Evolutionary conservation across 1,139 yeast species (phyloP).

Genomic region (Protomyces inundatus): DNA sequence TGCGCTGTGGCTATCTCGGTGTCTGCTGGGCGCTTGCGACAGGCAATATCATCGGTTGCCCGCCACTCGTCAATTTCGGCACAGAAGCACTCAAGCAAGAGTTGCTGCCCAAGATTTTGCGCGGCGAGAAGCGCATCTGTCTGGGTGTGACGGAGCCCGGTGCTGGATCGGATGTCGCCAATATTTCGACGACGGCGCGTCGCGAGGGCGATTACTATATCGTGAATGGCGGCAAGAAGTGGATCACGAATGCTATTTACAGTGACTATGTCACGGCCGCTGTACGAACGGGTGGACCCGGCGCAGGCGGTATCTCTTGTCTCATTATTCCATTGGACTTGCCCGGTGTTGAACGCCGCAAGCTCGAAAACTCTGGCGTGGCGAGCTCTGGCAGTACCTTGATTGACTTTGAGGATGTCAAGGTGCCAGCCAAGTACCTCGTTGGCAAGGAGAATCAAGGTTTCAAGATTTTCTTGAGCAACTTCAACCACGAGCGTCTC

Average conservation of each 20-base stretch:
- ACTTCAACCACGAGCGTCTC: constrained; percentile 46
- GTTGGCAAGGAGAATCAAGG: constrained; percentile 45
- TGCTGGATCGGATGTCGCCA: constrained; percentile 47
- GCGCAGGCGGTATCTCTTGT: constrained; percentile 44
- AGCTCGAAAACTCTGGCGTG: constrained; percentile 44
- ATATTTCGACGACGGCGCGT: constrained; percentile 42
- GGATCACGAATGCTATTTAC: constrained; percentile 41
- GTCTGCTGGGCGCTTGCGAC: constrained; percentile 41
- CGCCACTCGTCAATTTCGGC: constrained; percentile 41
- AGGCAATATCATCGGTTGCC: constrained; percentile 42
- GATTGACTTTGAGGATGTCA: constrained; percentile 45
- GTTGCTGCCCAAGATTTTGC: constrained; percentile 38
- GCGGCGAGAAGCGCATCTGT: constrained; percentile 42
- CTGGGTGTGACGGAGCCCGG: constrained; percentile 43
- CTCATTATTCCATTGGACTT: constrained; percentile 42
- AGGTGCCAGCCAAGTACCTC: constrained; percentile 45
- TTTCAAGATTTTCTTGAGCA: constrained; percentile 45
- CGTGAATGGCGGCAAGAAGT: constrained; percentile 46
- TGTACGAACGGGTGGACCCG: constrained; percentile 45
- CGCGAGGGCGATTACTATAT: constrained; percentile 40
- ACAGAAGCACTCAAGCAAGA: constrained; percentile 36
- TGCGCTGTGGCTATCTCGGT: constrained; percentile 42
- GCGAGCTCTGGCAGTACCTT: constrained; percentile 43
- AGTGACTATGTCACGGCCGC: constrained; percentile 45
- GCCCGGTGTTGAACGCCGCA: constrained; percentile 42